These are phyloP conservation scores for Blastobotrys chiropterorum DNA, from an alignment of 805 yeast species.

Conservation along the genomic window DNA sequence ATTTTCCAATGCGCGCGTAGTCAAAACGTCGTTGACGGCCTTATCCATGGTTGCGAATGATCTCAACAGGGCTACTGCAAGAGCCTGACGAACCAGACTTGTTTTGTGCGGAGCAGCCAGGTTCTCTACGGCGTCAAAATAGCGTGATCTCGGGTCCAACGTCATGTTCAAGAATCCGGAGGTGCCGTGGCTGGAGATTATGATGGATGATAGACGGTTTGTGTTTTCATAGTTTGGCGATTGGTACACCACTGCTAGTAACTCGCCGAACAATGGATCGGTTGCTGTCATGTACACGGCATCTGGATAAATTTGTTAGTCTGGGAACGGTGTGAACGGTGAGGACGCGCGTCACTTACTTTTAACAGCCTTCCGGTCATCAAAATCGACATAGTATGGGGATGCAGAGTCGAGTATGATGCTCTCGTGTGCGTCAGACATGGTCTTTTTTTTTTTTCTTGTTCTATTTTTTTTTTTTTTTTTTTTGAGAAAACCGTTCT, in stretches of 20 bases:
- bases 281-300: slow-evolving; percentile 34
- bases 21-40: slow-evolving; percentile 13
- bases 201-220: slow-evolving; percentile 26
- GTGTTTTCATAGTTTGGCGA: slow-evolving; percentile 7
- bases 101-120: slow-evolving; percentile 42
- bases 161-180: slow-evolving; percentile 54
- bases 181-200: slow-evolving; percentile 49
- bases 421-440: not conserved
- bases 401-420: slow-evolving; percentile 28
- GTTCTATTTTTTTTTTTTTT: not conserved
- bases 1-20: slow-evolving; percentile 6
- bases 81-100: slow-evolving; percentile 61
- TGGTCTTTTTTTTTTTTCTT: not conserved
- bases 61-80: slow-evolving; percentile 69
- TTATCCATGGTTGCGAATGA: slow-evolving; percentile 54
- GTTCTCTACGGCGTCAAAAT: slow-evolving; percentile 74
- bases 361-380: slow-evolving; percentile 17
- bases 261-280: slow-evolving; percentile 31
- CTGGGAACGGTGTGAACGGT: not conserved
- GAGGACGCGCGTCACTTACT: slow-evolving; percentile 9
- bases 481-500: not conserved
- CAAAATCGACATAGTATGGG: slow-evolving; percentile 28
- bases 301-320: slow-evolving; percentile 11
- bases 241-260: slow-evolving; percentile 31
- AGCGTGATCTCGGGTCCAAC: slow-evolving; percentile 54